Evolutionary conservation across 371 early-diverging fungal genomes (phyloP), one percentile per base, ranked within the genome.

Genomic region (Mucor ambiguus): DNA sequence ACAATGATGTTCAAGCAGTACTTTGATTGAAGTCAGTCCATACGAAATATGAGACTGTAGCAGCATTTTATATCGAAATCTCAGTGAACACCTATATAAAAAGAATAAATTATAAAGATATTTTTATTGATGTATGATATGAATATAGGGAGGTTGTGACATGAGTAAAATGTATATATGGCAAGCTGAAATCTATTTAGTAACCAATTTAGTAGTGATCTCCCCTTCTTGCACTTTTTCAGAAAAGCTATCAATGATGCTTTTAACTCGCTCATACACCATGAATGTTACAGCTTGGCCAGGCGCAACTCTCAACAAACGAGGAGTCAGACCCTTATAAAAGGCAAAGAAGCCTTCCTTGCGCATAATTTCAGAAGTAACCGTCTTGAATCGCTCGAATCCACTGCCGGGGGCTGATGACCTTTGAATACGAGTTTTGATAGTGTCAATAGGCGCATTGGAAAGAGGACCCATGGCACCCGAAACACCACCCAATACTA

Each of bases 391-490:
- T 26, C 95, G 88, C 46, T 79, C 75, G 87, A 90, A 95, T 24
- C 93, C 95, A 24, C 85, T 84, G 59, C 95, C 90, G 28, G 85
- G 84, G 9, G 87, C 85, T n/a, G 90, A 86, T 4, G 90, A 87
- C 81, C 81, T 92, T 75, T 98, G 98, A 70, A 98, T 94, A 79
- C 98, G 93, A 5, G 98, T 98, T 85, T 98, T 98, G 77, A 98
- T 95, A 49, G 96, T 97, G 79, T 98, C 98, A 62, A 98, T 96
- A 32, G 98, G 98, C 32, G 95, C 96, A 80, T 98, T 98, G 64
- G 93, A 94, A 20, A 97, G 82, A 3, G 98, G 98, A 22, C 80
- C 95, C 95, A 94, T 94, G 10, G 98, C 98, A 64, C 98, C 98
- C 60, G 95, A 95, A 43, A 98, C 83, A 70, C 95, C 94, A 72